These are phyloP conservation scores for Fusarium protoensiforme DNA, from an alignment of 2,329 filamentous ascomycete species.

Conservation along the genomic window DNA sequence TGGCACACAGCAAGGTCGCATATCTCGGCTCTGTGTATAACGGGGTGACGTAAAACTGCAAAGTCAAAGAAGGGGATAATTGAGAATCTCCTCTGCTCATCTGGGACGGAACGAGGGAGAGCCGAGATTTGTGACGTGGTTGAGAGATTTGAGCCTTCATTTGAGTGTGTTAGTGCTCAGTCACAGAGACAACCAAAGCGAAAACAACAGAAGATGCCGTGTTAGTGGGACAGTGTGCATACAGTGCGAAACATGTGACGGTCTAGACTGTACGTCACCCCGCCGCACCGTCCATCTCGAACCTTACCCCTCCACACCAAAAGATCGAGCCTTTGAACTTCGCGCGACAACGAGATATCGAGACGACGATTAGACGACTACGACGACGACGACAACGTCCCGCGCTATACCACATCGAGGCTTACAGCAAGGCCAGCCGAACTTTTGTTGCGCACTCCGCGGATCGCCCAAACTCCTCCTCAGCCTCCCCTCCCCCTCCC, in stretches of 20 bases:
- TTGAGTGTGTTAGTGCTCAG: constrained; percentile 22
- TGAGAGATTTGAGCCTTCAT: constrained; percentile 1
- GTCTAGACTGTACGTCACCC: constrained; percentile 9
- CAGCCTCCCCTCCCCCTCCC: constrained; percentile 19
- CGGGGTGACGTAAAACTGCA: neutral
- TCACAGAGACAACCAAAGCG: neutral
- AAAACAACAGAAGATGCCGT: neutral
- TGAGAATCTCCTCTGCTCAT: neutral
- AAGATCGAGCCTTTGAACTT: constrained; percentile 20
- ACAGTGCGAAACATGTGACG: constrained; percentile 35
- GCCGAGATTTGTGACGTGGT: constrained; percentile 23
- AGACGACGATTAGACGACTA: neutral
- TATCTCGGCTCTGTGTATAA: neutral
- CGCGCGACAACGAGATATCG: neutral
- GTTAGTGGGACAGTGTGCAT: constrained; percentile 16
- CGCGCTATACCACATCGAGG: constrained; percentile 11
- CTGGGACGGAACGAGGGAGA: neutral
- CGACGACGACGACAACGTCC: constrained; percentile 2
- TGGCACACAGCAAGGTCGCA: neutral
- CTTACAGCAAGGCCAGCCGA: neutral
- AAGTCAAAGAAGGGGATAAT: neutral
- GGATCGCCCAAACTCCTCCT: constrained; percentile 1
- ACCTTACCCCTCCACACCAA: constrained; percentile 43
- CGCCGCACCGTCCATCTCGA: constrained; percentile 18
- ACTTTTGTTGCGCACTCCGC: constrained; percentile 8